Conservation (phyloP, 2,329 filamentous ascomycete species). For the Juglanconis sp. region DNA sequence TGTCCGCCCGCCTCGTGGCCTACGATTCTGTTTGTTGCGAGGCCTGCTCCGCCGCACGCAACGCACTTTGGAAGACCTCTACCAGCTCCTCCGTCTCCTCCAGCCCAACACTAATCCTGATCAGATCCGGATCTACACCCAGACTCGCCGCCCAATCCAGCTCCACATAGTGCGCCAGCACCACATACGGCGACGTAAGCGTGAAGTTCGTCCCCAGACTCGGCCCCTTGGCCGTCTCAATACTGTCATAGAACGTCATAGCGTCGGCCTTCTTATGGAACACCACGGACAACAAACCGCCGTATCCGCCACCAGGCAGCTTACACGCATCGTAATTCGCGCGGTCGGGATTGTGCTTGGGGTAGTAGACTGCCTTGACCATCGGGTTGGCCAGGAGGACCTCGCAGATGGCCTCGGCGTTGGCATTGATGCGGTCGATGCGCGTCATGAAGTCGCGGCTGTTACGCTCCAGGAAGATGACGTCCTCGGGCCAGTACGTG, state of each 20-base stretch:
- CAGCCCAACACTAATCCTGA: constrained; percentile 85
- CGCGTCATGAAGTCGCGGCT: constrained; percentile 85
- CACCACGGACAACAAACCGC: constrained; percentile 80
- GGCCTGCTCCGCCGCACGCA: constrained; percentile 52
- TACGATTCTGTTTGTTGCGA: neutral
- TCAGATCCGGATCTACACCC: constrained; percentile 75
- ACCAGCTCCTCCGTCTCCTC: constrained; percentile 71
- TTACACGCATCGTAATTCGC: constrained; percentile 76
- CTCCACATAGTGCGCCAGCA: constrained; percentile 88
- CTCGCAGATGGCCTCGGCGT: constrained; percentile 78
- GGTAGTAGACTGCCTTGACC: constrained; percentile 83
- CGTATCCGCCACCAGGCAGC: constrained; percentile 75
- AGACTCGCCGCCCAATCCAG: constrained; percentile 84
- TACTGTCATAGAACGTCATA: constrained; percentile 76
- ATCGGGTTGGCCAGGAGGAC: constrained; percentile 58
- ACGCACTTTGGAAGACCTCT: constrained; percentile 62
- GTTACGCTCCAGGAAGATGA: constrained; percentile 92
- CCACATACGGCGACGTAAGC: constrained; percentile 82
- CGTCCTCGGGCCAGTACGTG: constrained; percentile 91
- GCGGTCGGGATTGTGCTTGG: constrained; percentile 70
- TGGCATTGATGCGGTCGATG: constrained; percentile 79
- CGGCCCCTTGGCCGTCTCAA: constrained; percentile 89
- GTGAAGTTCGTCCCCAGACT: constrained; percentile 98
- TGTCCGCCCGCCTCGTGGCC: too few species aligned
- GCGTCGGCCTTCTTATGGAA: constrained; percentile 71